Percentiles rank a stretch among this genome's conserved stretches.
These are phyloP conservation scores for Ascoidea tarda DNA, from an alignment of 805 yeast genomes.

Conservation along the genomic window DNA sequence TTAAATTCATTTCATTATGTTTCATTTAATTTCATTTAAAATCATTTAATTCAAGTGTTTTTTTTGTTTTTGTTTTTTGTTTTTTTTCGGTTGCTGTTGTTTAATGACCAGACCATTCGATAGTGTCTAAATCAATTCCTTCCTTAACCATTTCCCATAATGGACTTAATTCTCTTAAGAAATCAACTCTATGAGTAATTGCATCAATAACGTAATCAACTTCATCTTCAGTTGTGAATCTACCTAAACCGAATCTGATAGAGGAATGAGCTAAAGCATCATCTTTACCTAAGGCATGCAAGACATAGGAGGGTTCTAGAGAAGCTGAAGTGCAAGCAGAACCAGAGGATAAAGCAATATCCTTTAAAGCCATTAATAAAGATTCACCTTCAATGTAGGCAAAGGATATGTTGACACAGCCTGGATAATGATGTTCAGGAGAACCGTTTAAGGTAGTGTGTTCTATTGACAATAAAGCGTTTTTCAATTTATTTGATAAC, in stretches of 20 bases:
- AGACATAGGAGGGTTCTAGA: slow-evolving; percentile 90
- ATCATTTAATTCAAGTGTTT: too few relatives aligned
- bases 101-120: slow-evolving; percentile 97
- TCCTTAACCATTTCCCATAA: slow-evolving; percentile 99
- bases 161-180: slow-evolving; percentile 85
- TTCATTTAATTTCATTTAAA: too few relatives aligned
- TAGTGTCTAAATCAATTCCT: slow-evolving; percentile 85
- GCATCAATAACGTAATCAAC: slow-evolving; percentile 88
- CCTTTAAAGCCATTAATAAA: slow-evolving; percentile 91
- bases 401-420: slow-evolving; percentile 93
- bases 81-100: too few relatives aligned
- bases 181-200: slow-evolving; percentile 76
- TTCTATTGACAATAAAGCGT: slow-evolving; percentile 66
- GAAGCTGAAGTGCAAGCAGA: slow-evolving; percentile 99
- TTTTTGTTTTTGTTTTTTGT: too few relatives aligned
- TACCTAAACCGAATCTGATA: slow-evolving; percentile 91
- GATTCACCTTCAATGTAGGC: slow-evolving; percentile 99
- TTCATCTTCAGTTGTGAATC: slow-evolving; percentile 94
- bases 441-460: slow-evolving; percentile 90
- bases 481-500: slow-evolving; percentile 60
- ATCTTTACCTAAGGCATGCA: slow-evolving; percentile 94
- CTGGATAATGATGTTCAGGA: slow-evolving; percentile 57
- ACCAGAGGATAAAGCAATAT: slow-evolving; percentile 90
- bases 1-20: too few relatives aligned
- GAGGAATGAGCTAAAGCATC: slow-evolving; percentile 98